Evolutionary conservation across 345 rosid species (phyloP).

Genomic region (Turnera subulata): DNA sequence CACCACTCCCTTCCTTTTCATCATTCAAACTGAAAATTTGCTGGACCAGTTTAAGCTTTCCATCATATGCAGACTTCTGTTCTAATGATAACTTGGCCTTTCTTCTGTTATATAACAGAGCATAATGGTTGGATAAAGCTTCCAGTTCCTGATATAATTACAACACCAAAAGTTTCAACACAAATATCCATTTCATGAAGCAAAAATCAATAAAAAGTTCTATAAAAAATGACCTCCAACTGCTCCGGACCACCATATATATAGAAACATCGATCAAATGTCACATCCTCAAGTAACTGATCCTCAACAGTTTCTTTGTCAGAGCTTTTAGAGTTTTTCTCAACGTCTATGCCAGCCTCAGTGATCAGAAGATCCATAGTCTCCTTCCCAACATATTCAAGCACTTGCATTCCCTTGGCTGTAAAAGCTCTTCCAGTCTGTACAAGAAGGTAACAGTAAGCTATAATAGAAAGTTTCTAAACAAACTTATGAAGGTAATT

Average conservation of each 20-base stretch:
- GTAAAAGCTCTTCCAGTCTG: constrained; percentile 95
- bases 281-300: constrained; percentile 75
- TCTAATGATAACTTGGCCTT: constrained; percentile 75
- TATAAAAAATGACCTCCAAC: constrained; percentile 59
- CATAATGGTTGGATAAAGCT: constrained; percentile 81
- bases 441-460: constrained; percentile 18
- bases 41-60: constrained; percentile 83
- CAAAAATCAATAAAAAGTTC: constrained; percentile 14
- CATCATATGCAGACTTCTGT: constrained; percentile 63
- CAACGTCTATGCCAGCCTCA: constrained; percentile 77
- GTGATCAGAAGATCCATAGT: constrained; percentile 82
- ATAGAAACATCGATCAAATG: constrained; percentile 97
- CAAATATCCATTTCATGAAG: constrained; percentile 13
- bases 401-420: constrained; percentile 94
- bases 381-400: constrained; percentile 93
- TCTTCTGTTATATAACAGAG: constrained; percentile 77
- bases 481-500: constrained; percentile 13
- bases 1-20: constrained; percentile 48
- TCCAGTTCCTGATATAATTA: constrained; percentile 75
- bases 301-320: constrained; percentile 49
- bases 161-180: constrained; percentile 14
- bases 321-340: constrained; percentile 44
- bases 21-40: constrained; percentile 56
- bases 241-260: constrained; percentile 99
- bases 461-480: constrained; percentile 3